Conservation (phyloP, 495 filamentous ascomycete genomes). For the Polyplosphaeria fusca region DNA sequence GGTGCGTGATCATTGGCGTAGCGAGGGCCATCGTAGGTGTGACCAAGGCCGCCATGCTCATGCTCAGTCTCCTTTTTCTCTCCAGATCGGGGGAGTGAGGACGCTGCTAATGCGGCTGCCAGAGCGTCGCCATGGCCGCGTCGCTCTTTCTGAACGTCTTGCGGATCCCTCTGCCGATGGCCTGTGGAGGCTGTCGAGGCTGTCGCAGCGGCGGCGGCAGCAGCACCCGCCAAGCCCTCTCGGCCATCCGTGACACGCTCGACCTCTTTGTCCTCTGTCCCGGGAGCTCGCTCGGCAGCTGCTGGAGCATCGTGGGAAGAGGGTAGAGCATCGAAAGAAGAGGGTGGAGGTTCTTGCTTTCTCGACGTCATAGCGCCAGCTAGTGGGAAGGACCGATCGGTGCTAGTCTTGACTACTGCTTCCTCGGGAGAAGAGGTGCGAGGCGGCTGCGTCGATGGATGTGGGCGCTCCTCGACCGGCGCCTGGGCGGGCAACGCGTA, state of each 20-base stretch:
- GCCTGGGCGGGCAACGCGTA: too few species aligned
- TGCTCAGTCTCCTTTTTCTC: conserved; percentile 14
- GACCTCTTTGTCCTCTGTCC: conserved; percentile 1
- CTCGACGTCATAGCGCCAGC: conserved; percentile 14
- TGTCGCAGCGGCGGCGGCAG: background rate
- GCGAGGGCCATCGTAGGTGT: conserved; percentile 20
- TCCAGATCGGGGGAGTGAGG: too few species aligned
- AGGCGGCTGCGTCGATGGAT: too few species aligned
- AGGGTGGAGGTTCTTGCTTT: background rate
- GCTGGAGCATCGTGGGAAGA: background rate
- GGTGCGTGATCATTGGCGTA: background rate
- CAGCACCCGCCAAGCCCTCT: conserved; percentile 1
- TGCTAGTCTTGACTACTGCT: background rate
- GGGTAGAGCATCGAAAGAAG: background rate
- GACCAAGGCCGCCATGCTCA: conserved; percentile 20
- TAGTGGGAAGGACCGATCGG: conserved; percentile 23
- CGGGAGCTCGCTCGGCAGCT: background rate
- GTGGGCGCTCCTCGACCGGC: too few species aligned
- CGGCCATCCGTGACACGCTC: background rate
- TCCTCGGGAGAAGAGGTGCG: too few species aligned
- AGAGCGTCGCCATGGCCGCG: background rate
- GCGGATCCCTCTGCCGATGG: background rate
- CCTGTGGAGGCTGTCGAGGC: background rate
- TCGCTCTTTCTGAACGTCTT: too few species aligned
- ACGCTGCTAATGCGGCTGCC: background rate